Evolutionary conservation across 257 asterid genomes (phyloP).

Genomic region (Scutellaria barbata): DNA sequence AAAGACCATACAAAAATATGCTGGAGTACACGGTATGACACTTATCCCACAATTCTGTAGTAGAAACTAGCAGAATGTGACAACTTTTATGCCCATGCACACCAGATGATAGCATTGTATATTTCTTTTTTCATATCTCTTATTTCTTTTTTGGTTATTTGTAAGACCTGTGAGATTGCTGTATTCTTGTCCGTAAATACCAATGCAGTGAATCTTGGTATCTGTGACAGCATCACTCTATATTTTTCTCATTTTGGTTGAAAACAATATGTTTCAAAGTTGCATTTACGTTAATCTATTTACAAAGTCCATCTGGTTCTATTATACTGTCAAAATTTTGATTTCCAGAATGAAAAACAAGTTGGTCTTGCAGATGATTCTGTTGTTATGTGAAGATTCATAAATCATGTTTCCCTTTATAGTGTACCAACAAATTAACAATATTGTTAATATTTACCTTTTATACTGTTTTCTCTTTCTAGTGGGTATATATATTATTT

Average conservation of each 20-base stretch:
- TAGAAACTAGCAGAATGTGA: constrained; percentile 31
- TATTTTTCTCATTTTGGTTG: background rate
- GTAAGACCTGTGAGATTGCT: constrained; percentile 25
- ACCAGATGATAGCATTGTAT: constrained; percentile 23
- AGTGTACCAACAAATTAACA: too few species aligned
- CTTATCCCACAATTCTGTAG: constrained; percentile 32
- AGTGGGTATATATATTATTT: background rate
- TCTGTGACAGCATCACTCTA: constrained; percentile 7
- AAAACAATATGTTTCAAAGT: background rate
- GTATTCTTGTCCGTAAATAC: constrained; percentile 29
- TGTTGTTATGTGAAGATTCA: background rate
- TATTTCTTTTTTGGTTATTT: background rate
- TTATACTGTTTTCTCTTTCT: constrained; percentile 24
- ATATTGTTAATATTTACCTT: background rate
- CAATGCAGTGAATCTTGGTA: background rate
- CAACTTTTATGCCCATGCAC: constrained; percentile 30
- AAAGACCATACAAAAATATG: constrained; percentile 97
- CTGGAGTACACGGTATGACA: constrained; percentile 91
- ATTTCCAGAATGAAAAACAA: too few species aligned
- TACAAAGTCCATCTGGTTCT: constrained; percentile 12
- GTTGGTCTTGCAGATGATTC: constrained; percentile 5
- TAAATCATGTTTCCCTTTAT: background rate
- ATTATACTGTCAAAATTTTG: too few species aligned
- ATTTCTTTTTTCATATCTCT: constrained; percentile 5
- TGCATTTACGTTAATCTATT: constrained; percentile 26